These are phyloP conservation scores for Leccinum aurantiacum DNA, from an alignment of 768 basidiomycete species.

Conservation along the genomic window DNA sequence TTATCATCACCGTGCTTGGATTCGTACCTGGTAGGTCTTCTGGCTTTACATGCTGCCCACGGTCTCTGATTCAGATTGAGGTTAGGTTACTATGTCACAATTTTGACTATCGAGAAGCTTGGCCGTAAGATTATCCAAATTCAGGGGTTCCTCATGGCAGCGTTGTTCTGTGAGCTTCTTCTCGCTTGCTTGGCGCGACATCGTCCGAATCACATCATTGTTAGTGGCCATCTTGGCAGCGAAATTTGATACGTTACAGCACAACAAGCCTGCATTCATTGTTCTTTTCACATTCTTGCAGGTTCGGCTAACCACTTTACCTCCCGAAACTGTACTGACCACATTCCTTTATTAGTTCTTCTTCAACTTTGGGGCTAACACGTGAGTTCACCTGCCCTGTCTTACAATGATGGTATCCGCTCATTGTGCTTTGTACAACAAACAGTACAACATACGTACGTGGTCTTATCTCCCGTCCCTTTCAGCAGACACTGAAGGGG, in stretches of 20 bases:
- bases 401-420: not conserved
- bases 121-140: conserved; percentile 77
- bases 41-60: not conserved
- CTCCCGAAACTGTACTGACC: not conserved
- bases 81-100: conserved; percentile 65
- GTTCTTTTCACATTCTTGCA: conserved; percentile 72
- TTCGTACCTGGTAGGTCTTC: conserved; percentile 64
- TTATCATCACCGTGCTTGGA: conserved; percentile 73
- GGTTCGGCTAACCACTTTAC: conserved; percentile 25
- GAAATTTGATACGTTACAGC: conserved; percentile 50
- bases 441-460: conserved; percentile 53
- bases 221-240: conserved; percentile 69
- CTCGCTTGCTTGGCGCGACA: not conserved
- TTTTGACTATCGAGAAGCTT: conserved; percentile 69
- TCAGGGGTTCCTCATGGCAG: conserved; percentile 70
- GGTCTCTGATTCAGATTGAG: not conserved
- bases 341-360: conserved; percentile 50
- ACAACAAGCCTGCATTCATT: conserved; percentile 56
- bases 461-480: not conserved
- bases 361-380: conserved; percentile 81
- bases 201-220: not conserved
- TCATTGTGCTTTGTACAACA: conserved; percentile 2
- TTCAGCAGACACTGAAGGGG: conserved; percentile 1
- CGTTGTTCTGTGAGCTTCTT: conserved; percentile 54
- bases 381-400: conserved; percentile 36